These are phyloP conservation scores for Limnanthes douglasii DNA, from an alignment of 345 rosid genomes.

Conservation along the genomic window DNA sequence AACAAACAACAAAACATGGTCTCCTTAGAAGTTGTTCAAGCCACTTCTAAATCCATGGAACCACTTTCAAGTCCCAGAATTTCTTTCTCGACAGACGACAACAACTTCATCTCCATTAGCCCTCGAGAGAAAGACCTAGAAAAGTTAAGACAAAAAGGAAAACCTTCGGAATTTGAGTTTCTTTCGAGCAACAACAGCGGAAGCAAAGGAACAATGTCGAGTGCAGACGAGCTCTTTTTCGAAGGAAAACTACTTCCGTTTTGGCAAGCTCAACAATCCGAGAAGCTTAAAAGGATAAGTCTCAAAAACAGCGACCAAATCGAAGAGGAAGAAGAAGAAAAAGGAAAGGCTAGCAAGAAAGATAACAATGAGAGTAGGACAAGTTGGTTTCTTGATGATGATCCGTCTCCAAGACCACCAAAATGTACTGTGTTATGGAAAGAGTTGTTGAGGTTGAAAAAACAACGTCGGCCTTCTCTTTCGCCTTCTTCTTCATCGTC, in stretches of 20 bases:
- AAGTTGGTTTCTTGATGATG: conserved; percentile 81
- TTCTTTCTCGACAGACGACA: conserved; percentile 60
- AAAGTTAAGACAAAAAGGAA: conserved; percentile 15
- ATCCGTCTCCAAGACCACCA: conserved; percentile 95
- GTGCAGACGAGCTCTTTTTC: conserved; percentile 81
- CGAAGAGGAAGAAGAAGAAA: conserved; percentile 16
- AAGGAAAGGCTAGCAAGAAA: conserved; percentile 5
- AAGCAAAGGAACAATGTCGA: conserved; percentile 38
- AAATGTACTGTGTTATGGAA: conserved; percentile 94
- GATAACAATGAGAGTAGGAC: conserved; percentile 17
- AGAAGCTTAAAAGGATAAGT: conserved; percentile 46
- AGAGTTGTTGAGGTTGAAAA: conserved; percentile 75
- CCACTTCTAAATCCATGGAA: conserved; percentile 19
- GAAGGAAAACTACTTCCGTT: conserved; percentile 88
- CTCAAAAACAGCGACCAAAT: conserved; percentile 16
- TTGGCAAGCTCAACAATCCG: conserved; percentile 65
- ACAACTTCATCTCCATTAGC: conserved; percentile 45
- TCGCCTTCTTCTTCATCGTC: conserved; percentile 45
- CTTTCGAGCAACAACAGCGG: conserved; percentile 31
- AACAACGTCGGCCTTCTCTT: conserved; percentile 43
- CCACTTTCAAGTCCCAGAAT: conserved; percentile 47
- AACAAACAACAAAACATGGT: conserved; percentile 15
- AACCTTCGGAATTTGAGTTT: conserved; percentile 69
- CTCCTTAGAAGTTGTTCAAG: conserved; percentile 26
- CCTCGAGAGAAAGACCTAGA: conserved; percentile 22